phyloP scores from a whole-genome alignment of 768 basidiomycete species.

The Calvatia gigantea region DNA sequence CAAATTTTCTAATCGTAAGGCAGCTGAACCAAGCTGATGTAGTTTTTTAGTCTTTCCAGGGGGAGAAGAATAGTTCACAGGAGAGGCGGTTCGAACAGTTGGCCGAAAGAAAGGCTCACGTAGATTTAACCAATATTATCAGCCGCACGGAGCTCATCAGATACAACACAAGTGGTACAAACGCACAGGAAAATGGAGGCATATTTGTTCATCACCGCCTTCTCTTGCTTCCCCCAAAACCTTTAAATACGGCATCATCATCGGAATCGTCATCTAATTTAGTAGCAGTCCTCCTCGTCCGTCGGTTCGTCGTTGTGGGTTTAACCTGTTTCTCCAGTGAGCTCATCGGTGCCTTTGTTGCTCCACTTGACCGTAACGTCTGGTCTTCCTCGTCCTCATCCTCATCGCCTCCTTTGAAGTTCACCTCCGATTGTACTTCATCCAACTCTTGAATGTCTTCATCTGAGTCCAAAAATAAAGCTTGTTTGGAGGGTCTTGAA shows the following conservation, averaged over 20 bases:
- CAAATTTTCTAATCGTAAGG: too few relatives aligned
- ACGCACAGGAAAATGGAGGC: too few relatives aligned
- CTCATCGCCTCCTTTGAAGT: conserved; percentile 19
- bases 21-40: too few relatives aligned
- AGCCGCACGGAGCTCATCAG: too few relatives aligned
- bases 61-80: too few relatives aligned
- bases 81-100: too few relatives aligned
- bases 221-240: conserved; percentile 37
- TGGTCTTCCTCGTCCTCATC: conserved; percentile 27
- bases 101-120: too few relatives aligned
- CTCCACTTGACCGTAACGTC: conserved; percentile 24
- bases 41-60: too few relatives aligned
- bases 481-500: conserved; percentile 19
- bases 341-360: conserved; percentile 15
- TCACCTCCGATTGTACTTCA: neutral
- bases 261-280: conserved; percentile 68
- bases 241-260: conserved; percentile 67
- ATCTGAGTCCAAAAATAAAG: conserved; percentile 52
- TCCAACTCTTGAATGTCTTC: conserved; percentile 29
- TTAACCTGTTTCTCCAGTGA: conserved; percentile 13
- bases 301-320: conserved; percentile 22
- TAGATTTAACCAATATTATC: too few relatives aligned
- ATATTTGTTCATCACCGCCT: neutral
- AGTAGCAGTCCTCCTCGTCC: conserved; percentile 30
- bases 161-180: too few relatives aligned